A percentile compares a stretch with the other conserved stretches of the same genome.
These are phyloP conservation scores for Metarhizium rileyi DNA, from an alignment of 2,329 filamentous ascomycete species.

Conservation along the genomic window DNA sequence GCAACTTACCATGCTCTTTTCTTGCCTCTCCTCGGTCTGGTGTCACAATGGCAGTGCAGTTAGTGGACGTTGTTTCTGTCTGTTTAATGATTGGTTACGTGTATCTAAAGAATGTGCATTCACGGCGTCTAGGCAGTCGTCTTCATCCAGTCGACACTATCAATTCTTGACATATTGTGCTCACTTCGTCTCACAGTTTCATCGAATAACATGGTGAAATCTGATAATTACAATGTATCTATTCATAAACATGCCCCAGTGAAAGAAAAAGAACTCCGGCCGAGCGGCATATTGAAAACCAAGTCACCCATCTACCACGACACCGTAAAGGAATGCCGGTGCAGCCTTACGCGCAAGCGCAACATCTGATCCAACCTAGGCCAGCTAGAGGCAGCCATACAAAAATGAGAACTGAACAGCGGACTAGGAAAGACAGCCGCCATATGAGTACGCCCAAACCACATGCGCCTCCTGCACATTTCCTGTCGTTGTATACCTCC, in stretches of 20 bases:
- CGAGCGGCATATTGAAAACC: neutral
- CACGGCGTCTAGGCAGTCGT: neutral
- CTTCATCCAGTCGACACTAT: neutral
- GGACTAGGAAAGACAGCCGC: neutral
- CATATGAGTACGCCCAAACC: neutral
- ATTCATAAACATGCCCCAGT: neutral
- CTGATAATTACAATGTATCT: neutral
- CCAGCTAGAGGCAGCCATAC: neutral
- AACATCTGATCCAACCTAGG: neutral
- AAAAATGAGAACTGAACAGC: neutral
- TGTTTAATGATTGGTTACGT: neutral
- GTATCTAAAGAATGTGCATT: slow-evolving; percentile 6
- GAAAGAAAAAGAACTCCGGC: neutral
- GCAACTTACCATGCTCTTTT: neutral
- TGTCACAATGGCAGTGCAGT: neutral
- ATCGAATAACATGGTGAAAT: neutral
- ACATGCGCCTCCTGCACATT: neutral
- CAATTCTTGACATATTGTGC: neutral
- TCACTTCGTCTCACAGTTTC: neutral
- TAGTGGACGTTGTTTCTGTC: neutral
- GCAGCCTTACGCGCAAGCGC: neutral
- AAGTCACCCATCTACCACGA: neutral
- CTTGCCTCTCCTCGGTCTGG: neutral
- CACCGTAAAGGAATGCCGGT: neutral
- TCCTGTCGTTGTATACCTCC: neutral